Conservation (phyloP, 345 rosid genomes). For the Noccaea caerulescens region DNA sequence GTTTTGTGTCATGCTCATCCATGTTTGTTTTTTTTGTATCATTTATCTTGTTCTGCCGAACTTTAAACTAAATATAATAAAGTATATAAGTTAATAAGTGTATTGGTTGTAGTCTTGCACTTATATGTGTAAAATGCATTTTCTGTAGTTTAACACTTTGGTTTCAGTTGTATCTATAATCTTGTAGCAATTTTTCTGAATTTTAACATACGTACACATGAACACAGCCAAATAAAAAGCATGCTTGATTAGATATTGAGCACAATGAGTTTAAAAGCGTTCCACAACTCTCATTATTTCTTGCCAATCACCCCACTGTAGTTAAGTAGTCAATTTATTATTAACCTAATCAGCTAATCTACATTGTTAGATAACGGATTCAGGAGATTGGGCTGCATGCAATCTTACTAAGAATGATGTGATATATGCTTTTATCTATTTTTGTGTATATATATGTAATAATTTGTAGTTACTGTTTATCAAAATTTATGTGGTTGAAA, state of each 20-base stretch:
- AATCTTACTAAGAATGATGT: slow-evolving; percentile 8
- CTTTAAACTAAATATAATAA: background rate
- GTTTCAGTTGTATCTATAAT: background rate
- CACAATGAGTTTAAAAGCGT: background rate
- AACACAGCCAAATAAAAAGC: background rate
- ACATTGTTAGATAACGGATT: slow-evolving; percentile 2
- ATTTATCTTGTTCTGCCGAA: slow-evolving; percentile 1
- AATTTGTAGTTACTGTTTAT: background rate
- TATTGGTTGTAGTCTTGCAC: background rate
- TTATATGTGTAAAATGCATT: background rate
- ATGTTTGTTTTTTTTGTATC: slow-evolving; percentile 20
- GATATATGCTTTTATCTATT: slow-evolving; percentile 12
- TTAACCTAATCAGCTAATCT: background rate
- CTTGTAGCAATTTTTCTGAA: background rate
- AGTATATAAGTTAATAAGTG: background rate
- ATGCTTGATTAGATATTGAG: background rate
- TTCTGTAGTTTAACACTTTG: background rate
- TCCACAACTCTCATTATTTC: background rate
- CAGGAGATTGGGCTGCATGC: slow-evolving; percentile 17
- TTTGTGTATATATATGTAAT: slow-evolving; percentile 7
- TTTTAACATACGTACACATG: background rate
- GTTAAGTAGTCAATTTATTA: slow-evolving; percentile 23
- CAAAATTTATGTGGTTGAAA: background rate
- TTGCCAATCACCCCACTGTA: slow-evolving; percentile 5
- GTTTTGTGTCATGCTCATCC: slow-evolving; percentile 37